Base-by-base conservation (phyloP, 2,329 filamentous ascomycete species). In the Trichoderma brevicompactum region DNA sequence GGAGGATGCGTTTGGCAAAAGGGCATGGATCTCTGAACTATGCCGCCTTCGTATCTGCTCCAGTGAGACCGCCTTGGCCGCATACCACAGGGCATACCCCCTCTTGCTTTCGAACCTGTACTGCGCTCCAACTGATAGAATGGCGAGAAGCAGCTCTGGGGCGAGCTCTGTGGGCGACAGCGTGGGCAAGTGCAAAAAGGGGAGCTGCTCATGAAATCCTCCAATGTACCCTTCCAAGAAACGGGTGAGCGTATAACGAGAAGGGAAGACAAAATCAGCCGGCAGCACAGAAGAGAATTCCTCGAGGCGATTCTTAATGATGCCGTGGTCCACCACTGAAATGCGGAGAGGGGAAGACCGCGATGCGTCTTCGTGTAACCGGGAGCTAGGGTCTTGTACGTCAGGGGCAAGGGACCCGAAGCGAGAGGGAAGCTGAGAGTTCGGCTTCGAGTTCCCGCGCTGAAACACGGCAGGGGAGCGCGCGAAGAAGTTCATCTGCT, bases 161-260 rank as follows among this genome's bases (percentile, higher is more conserved):
- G 88, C 85, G n/a, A 87, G 82, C n/a, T 87, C 84, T 7, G 84
- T 83, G 0, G 88, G 83, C 1, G 82, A 81, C 53, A 92, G 80
- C 0, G 89, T 91, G 0, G 89, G 86, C 5, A 91, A 77, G 72
- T 92, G 89, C 34, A 92, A 78, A 67, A 92, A 82, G 0, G 83
- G 83, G 0, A 85, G 72, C 66, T 84, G 81, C 60, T 84, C 82
- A 64, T 85, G 82, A 65, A 92, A 91, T 0, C 89, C 88, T 65
- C 83, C 85, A 61, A 91, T 84, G 70, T 91, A 92, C 1, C 88
- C 89, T 66, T 90, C 88, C 38, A 92, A 76, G 68, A 91, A 92
- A 40, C 89, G 79, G 2, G 87, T 88, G 34, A 92, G 74, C 0
- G 89, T 90, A 69, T 91, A 84, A 3, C 89, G 83, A 5, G 89